A percentile compares a stretch with the other conserved stretches of the same genome.
phyloP scores from a whole-genome alignment of 768 basidiomycete species.

The Candolleomyces efflorescens region DNA sequence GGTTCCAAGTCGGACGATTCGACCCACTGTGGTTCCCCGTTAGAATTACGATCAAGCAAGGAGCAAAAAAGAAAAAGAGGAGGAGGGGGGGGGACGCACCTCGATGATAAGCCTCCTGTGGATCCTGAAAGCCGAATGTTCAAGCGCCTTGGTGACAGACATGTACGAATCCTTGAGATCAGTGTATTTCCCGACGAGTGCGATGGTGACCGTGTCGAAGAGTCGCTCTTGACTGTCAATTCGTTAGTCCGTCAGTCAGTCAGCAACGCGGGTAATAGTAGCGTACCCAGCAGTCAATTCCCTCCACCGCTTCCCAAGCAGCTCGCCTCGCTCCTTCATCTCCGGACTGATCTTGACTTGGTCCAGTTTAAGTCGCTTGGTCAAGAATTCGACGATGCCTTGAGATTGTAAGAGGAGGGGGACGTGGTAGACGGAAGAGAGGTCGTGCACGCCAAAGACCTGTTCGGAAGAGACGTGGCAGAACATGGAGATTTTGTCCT shows the following conservation, averaged over 20 bases:
- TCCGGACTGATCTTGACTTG: slow-evolving; percentile 48
- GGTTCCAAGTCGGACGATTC: slow-evolving; percentile 91
- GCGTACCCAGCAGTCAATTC: slow-evolving; percentile 76
- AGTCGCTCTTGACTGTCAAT: slow-evolving; percentile 80
- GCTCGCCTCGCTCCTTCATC: slow-evolving; percentile 57
- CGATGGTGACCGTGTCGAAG: slow-evolving; percentile 85
- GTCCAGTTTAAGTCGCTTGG: slow-evolving; percentile 73
- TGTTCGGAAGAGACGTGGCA: slow-evolving; percentile 90
- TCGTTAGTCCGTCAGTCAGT: slow-evolving; percentile 6
- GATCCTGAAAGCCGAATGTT: slow-evolving; percentile 94
- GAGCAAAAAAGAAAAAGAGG: not conserved
- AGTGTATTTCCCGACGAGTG: slow-evolving; percentile 96
- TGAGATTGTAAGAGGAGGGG: slow-evolving; percentile 89
- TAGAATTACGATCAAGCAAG: no score
- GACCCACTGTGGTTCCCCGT: slow-evolving; percentile 97
- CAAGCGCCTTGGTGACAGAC: slow-evolving; percentile 94
- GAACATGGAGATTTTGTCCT: slow-evolving; percentile 98
- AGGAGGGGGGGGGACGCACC: no score
- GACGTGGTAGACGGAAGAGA: slow-evolving; percentile 96
- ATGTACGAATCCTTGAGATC: slow-evolving; percentile 97
- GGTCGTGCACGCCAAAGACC: slow-evolving; percentile 94
- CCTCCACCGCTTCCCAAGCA: slow-evolving; percentile 74
- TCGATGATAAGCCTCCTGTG: slow-evolving; percentile 78
- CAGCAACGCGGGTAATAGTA: not conserved
- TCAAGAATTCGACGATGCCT: slow-evolving; percentile 84